These are phyloP conservation scores for Microthlaspi erraticum DNA, from an alignment of 345 rosid genomes.

Conservation along the genomic window DNA sequence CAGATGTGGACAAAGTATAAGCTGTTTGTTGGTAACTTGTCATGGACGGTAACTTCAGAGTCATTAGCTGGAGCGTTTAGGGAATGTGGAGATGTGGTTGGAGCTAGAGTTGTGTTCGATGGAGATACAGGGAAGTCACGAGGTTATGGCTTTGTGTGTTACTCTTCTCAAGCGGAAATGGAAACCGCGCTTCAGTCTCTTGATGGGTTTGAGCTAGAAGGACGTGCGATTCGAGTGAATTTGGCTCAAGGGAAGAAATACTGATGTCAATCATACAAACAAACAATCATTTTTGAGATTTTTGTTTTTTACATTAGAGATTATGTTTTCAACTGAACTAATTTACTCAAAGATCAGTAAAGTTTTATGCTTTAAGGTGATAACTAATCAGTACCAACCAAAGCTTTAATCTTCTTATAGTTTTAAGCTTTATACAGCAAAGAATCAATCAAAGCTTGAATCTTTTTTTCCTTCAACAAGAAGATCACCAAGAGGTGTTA, in stretches of 20 bases:
- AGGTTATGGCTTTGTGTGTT: conserved; percentile 87
- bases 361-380: conserved; percentile 6
- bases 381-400: not conserved
- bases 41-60: conserved; percentile 86
- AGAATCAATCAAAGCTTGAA: not conserved
- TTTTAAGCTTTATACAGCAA: no score
- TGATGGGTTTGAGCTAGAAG: conserved; percentile 80
- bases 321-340: conserved; percentile 21
- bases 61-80: conserved; percentile 68
- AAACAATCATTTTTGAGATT: conserved; percentile 21
- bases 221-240: conserved; percentile 75
- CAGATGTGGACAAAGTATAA: conserved; percentile 82
- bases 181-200: conserved; percentile 74
- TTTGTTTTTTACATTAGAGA: conserved; percentile 4
- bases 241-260: conserved; percentile 70
- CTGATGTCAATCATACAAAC: conserved; percentile 21
- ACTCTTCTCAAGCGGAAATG: conserved; percentile 69
- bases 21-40: conserved; percentile 82
- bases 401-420: not conserved
- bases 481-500: not conserved
- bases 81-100: conserved; percentile 76
- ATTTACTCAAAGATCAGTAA: conserved; percentile 10
- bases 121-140: conserved; percentile 86
- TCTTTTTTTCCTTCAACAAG: not conserved
- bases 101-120: conserved; percentile 82